Evolutionary conservation across 768 basidiomycete genomes (phyloP), one percentile per base, ranked within the genome.

Genomic region (Cystobasidium tubakii): DNA sequence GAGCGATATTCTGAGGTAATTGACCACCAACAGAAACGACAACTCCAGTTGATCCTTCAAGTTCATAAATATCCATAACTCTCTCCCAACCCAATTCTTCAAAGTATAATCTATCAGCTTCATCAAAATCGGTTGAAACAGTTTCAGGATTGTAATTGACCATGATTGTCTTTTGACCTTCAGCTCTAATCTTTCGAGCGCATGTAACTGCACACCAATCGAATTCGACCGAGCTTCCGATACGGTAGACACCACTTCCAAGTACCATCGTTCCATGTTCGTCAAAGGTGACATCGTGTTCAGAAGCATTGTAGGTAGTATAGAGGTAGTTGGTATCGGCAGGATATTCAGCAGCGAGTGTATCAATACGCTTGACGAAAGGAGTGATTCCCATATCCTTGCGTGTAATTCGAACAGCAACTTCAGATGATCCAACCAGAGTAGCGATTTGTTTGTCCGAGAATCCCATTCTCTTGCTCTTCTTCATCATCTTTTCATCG

Each of bases 201-300:
- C 94, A 98, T 0, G 95, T 97, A 46, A 99, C 96, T n/a, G 96
- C 95, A 81, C 96, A 99, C 96, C 96, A 99, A 81, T 99, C 96
- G 81, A 99, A 99, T 84, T 99, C 96, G 80, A 99, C 96, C 76
- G 91, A 93, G 82, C 90, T 92, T 57, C 96, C 96, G 77, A 99
- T 98, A 74, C 96, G 89, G 83, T 99, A 98, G 25, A 99, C 96
- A 78, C 96, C 96, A 74, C 90, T 91, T 29, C 96, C 96, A 27
- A 98, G 88, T 27, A 99, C 95, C 91, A 98, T 96, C n/a, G 93
- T 98, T 53, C 96, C 96, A 77, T 96, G 87, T 78, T 98, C 95
- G 79, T 94, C 85, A 80, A 98, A 98, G 25, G 90, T 87, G 80
- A 99, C 89, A 79, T 99, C 96, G 77, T 99, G 96, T 75, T 89